A percentile compares a stretch with the other conserved stretches of the same genome.
Evolutionary conservation across 495 filamentous ascomycete genomes (phyloP).

Genomic region (Daldinia vernicosa): DNA sequence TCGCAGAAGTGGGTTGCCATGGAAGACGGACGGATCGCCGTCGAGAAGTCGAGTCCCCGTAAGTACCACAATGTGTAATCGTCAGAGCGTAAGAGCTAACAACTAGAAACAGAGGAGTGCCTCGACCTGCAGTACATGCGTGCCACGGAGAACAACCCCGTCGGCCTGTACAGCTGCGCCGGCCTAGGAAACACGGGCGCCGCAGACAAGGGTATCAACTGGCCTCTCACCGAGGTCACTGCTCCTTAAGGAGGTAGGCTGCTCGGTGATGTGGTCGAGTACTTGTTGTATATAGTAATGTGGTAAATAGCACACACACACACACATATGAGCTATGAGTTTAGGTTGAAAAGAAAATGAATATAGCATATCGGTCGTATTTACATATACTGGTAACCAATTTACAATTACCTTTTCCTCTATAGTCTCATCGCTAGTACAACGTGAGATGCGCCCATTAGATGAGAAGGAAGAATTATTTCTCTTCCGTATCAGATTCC

Average conservation of each 20-base stretch:
- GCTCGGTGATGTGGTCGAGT: background rate
- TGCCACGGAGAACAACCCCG: constrained; percentile 60
- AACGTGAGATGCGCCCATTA: no score
- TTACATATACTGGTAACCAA: no score
- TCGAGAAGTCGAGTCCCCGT: constrained; percentile 54
- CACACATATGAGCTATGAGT: no score
- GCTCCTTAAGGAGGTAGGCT: constrained; percentile 10
- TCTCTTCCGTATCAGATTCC: background rate
- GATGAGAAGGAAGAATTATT: background rate
- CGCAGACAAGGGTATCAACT: constrained; percentile 63
- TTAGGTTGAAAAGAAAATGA: no score
- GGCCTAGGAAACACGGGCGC: constrained; percentile 60
- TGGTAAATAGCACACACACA: background rate
- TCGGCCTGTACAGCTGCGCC: constrained; percentile 61
- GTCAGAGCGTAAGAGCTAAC: constrained; percentile 12
- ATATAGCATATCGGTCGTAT: no score
- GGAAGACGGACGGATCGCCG: constrained; percentile 59
- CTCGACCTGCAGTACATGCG: constrained; percentile 63
- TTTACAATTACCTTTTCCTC: no score
- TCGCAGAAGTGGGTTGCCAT: constrained; percentile 59
- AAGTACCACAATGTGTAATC: constrained; percentile 29
- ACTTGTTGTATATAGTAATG: background rate
- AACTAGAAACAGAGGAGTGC: constrained; percentile 54
- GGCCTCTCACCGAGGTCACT: constrained; percentile 56
- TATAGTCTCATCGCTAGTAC: no score